Base-by-base conservation (phyloP, 2,329 filamentous ascomycete genomes). In the Alternaria ethzedia region DNA sequence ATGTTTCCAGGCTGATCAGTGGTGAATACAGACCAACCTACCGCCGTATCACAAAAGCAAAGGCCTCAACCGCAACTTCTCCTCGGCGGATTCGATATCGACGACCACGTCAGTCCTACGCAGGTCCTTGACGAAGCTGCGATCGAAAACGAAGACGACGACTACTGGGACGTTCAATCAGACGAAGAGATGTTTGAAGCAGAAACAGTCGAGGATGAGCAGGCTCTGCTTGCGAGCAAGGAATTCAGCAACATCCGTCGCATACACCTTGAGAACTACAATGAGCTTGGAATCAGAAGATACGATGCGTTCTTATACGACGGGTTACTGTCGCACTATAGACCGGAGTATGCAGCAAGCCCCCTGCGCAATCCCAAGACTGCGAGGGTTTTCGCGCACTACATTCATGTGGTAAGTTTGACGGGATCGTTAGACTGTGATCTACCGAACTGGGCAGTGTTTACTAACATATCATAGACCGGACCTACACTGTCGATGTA, bases 401-500 rank as follows among this genome's bases (percentile, higher is more conserved):
- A 97, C 78, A 89, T 98, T 50, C 91, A 93, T 70, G 91, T 96
- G 7, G 71, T 74, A 67, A 65, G 71, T 70, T n/a, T 20, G 20
- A 30, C 23, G 17, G 12, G 20, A 0, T 0, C 30, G 12, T 36
- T 2, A 5, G 20, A 21, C 1, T 1, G n/a, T 12, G 12, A 21
- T 13, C 43, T 0, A 8, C 17, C 43, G 4, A 21, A 45, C 3
- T 30, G n/a, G 26, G 17, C 23, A 4, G 46, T 21, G 2, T 54
- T n/a, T 23, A 49, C 71, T 74, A 21, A 72, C 17, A 1, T 46
- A 1, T 11, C n/a, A 17, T 21, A 74, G 71, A 97, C 94, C 3
- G 94, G 91, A 0, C 92, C 94, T 1, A 91, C 88, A 68, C 88
- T 98, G 75, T 97, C 94, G 1, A 86, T 97, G 26, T 97, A 93